These are phyloP conservation scores for Pterocarpus santalinus DNA, from an alignment of 306 rosid species.

Conservation along the genomic window DNA sequence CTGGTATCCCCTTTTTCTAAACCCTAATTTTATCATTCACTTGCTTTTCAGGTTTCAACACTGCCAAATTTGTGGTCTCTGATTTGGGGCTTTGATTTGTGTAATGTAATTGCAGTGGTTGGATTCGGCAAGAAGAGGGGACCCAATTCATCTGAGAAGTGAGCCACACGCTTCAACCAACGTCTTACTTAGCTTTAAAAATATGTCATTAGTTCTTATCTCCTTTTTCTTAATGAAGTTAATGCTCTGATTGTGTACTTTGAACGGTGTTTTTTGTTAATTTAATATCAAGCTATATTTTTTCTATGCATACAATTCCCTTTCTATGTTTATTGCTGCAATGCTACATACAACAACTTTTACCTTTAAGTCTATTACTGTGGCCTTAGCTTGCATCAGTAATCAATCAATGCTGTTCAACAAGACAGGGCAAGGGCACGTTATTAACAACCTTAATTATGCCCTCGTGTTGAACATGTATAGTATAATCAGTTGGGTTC, in stretches of 20 bases:
- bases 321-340: not conserved
- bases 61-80: not conserved
- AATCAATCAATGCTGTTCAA: not conserved
- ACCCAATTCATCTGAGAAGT: constrained; percentile 57
- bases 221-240: not conserved
- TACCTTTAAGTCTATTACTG: no score
- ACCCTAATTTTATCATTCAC: constrained; percentile 20
- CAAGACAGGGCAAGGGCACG: not conserved
- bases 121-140: constrained; percentile 61
- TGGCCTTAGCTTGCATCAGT: not conserved
- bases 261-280: constrained; percentile 17
- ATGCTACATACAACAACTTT: no score
- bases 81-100: not conserved
- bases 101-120: constrained; percentile 33
- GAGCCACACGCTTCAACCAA: constrained; percentile 14
- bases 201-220: not conserved
- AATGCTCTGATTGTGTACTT: not conserved
- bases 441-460: not conserved
- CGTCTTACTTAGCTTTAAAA: not conserved
- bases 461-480: not conserved
- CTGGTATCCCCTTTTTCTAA: constrained; percentile 30
- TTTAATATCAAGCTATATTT: constrained; percentile 22
- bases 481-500: not conserved
- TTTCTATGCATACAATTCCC: not conserved
- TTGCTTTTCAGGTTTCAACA: not conserved